Conservation (phyloP, 257 asterid species). For the Capsicum rhomboideum region DNA sequence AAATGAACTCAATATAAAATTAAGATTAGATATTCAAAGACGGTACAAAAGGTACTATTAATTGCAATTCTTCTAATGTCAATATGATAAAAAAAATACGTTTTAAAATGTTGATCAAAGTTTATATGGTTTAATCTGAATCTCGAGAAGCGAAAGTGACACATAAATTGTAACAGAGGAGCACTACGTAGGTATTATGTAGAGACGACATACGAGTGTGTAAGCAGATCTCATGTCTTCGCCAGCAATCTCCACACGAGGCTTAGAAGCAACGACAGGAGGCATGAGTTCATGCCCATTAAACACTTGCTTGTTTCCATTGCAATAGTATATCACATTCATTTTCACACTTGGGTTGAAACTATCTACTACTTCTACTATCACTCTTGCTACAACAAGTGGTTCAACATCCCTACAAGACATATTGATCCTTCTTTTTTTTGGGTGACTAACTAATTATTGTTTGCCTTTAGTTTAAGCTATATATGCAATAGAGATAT, state of each 20-base stretch:
- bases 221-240: conserved; percentile 77
- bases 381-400: conserved; percentile 59
- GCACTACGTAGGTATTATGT: neutral
- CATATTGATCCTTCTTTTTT: neutral
- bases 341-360: conserved; percentile 62
- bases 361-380: conserved; percentile 70
- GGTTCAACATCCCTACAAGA: conserved; percentile 40
- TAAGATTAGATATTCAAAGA: too few relatives aligned
- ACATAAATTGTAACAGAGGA: neutral
- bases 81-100: neutral
- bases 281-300: conserved; percentile 92
- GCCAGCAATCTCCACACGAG: conserved; percentile 74
- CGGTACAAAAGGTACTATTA: too few relatives aligned
- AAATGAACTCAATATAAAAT: too few relatives aligned
- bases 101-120: neutral
- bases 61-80: too few relatives aligned
- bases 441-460: neutral
- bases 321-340: conserved; percentile 26
- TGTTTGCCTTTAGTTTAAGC: neutral
- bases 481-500: neutral
- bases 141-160: neutral
- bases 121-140: neutral
- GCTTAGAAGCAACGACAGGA: conserved; percentile 35
- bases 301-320: conserved; percentile 40
- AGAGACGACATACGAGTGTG: conserved; percentile 46